Evolutionary conservation across 805 yeast genomes (phyloP), one percentile per base, ranked within the genome.

Genomic region (Ogataea zsoltii): DNA sequence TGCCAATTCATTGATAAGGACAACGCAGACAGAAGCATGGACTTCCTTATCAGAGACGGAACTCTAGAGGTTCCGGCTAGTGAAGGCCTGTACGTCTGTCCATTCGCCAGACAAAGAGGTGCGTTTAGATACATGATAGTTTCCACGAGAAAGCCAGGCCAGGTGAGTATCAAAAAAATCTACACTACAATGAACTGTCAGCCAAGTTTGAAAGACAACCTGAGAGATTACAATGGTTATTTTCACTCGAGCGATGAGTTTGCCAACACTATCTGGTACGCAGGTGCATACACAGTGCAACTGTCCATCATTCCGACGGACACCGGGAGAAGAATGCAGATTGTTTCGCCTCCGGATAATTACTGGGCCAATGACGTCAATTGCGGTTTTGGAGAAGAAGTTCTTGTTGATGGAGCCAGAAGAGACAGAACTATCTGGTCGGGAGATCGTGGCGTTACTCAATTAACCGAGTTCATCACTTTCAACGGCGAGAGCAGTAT

Each of bases 201-300:
- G 15, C 40, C 40, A 3, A 37, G 40, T 28, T 30, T 37, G 15
- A 32, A 32, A 5, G 32, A 37, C 2, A 37, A 37, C 16, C 15
- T 37, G 23, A 21, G 40, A 4, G 13, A 37, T 16, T 37, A 37
- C 40, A 37, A 15, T 16, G 40, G 40, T 7, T 37, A 37, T 14
- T 37, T 37, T 16, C 16, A 37, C 21, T 37, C 40, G 10, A 37
- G 21, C 13, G 40, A 37, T 13, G 40, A 37, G 14, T 37, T 37
- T 18, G 40, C 40, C 30, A 37, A 37, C 31, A 37, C 31, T n/a
- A 37, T 37, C 21, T 37, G 40, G 40, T 37, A 37, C 25, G 40
- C 40, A 12, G 40, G 40, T 15, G 40, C 40, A 7, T 37, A 37
- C 32, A 37, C 40, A 13, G 40, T 37, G 13, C 40, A 37, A 10